phyloP scores from a whole-genome alignment of 345 rosid genomes.

The Pugionium dolabratum region DNA sequence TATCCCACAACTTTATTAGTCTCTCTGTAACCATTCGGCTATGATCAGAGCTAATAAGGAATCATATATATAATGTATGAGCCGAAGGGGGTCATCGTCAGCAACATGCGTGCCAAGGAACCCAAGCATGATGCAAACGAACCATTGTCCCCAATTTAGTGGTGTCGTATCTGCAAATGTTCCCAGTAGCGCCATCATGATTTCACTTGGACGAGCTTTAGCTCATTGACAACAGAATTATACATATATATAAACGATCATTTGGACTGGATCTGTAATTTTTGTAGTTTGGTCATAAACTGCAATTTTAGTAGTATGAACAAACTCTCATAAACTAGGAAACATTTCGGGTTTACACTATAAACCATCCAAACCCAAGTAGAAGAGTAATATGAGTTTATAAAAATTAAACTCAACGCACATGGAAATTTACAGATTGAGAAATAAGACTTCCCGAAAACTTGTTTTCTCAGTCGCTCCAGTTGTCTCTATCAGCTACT shows the following conservation, averaged over 20 bases:
- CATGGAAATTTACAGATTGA: not conserved
- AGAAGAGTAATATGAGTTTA: slow-evolving; percentile 5
- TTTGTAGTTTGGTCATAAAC: not conserved
- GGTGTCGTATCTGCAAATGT: slow-evolving; percentile 78
- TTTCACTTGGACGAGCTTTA: slow-evolving; percentile 45
- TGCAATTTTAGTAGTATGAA: not conserved
- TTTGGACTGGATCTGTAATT: no score
- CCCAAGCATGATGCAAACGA: slow-evolving; percentile 66
- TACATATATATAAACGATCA: no score
- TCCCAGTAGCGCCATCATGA: slow-evolving; percentile 66
- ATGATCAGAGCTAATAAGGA: not conserved
- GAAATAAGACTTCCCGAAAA: not conserved
- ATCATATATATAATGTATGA: slow-evolving; percentile 11
- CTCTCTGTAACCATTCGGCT: no score
- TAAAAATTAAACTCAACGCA: slow-evolving; percentile 8
- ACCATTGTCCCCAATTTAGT: slow-evolving; percentile 71
- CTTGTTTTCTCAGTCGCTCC: slow-evolving; percentile 55
- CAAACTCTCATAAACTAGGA: not conserved
- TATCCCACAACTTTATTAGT: no score
- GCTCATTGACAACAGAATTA: no score
- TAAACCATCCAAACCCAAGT: slow-evolving; percentile 1
- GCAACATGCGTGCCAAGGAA: slow-evolving; percentile 96
- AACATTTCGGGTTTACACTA: not conserved
- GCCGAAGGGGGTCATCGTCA: slow-evolving; percentile 72
- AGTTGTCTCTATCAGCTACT: slow-evolving; percentile 54